These are phyloP conservation scores for Metahyphopichia silvanorum DNA, from an alignment of 805 yeast genomes.

Conservation along the genomic window DNA sequence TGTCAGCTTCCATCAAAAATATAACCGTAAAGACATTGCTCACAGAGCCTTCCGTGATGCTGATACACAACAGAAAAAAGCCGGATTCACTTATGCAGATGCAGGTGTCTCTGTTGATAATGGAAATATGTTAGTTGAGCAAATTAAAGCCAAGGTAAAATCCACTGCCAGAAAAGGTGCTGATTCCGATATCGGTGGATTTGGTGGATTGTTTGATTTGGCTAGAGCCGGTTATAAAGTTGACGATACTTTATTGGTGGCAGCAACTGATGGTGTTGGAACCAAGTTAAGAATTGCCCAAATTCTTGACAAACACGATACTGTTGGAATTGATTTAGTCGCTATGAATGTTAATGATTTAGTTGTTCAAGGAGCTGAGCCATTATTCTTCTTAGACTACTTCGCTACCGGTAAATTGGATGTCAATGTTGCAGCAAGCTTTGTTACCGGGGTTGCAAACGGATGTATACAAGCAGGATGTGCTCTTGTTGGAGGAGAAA, in stretches of 20 bases:
- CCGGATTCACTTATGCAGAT: slow-evolving; percentile 78
- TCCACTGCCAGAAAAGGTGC: slow-evolving; percentile 95
- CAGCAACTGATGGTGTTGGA: slow-evolving; percentile 99
- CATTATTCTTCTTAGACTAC: slow-evolving; percentile 90
- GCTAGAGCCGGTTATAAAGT: slow-evolving; percentile 83
- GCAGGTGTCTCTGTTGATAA: slow-evolving; percentile 98
- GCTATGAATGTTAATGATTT: slow-evolving; percentile 99
- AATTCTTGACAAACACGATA: slow-evolving; percentile 79
- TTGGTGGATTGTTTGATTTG: slow-evolving; percentile 95
- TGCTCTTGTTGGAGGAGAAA: slow-evolving; percentile 98
- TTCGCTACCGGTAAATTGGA: slow-evolving; percentile 94
- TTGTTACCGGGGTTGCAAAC: slow-evolving; percentile 92
- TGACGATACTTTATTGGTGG: slow-evolving; percentile 79
- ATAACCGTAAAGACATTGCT: slow-evolving; percentile 91
- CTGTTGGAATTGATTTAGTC: slow-evolving; percentile 98
- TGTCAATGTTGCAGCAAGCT: slow-evolving; percentile 76
- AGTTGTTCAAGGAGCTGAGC: slow-evolving; percentile 99
- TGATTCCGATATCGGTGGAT: slow-evolving; percentile 97
- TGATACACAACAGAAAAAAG: slow-evolving; percentile 23
- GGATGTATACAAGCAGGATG: slow-evolving; percentile 96
- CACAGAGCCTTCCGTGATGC: slow-evolving; percentile 84
- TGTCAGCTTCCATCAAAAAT: slow-evolving; percentile 69
- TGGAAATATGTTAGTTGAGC: slow-evolving; percentile 87
- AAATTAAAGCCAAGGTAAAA: slow-evolving; percentile 85
- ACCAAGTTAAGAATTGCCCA: slow-evolving; percentile 95